Conservation (phyloP, 208 protist species). For the Trypanosoma avium region DNA sequence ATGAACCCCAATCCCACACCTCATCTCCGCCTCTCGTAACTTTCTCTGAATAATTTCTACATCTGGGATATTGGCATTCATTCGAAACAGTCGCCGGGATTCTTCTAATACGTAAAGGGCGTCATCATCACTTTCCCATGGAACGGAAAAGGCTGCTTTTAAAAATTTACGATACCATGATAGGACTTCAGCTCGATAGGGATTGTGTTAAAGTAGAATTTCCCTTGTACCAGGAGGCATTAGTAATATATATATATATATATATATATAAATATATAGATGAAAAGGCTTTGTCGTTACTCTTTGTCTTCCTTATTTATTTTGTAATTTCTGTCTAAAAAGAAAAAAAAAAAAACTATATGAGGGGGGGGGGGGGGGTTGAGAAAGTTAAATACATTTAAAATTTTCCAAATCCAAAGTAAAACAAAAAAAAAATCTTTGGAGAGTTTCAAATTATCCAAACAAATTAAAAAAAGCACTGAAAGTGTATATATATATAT, state of each 20-base stretch:
- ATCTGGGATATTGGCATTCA: conserved; percentile 64
- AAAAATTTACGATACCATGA: conserved; percentile 86
- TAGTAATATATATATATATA: neutral
- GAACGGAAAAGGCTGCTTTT: conserved; percentile 74
- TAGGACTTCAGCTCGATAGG: conserved; percentile 63
- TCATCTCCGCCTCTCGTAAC: conserved; percentile 88
- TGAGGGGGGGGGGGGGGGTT: no score
- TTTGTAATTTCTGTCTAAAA: no score
- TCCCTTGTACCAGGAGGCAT: conserved; percentile 20
- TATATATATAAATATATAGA: neutral
- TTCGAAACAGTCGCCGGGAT: conserved; percentile 69
- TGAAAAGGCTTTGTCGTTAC: no score
- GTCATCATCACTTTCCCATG: conserved; percentile 82
- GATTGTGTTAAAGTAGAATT: conserved; percentile 38
- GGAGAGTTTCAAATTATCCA: conserved; percentile 3
- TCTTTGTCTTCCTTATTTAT: no score
- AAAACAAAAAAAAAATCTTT: conserved; percentile 8
- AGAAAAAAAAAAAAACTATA: no score
- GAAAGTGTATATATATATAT: no score
- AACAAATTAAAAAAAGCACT: no score
- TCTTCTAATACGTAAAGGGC: conserved; percentile 87
- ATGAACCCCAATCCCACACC: conserved; percentile 83
- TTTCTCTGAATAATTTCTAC: conserved; percentile 67
- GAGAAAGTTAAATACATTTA: no score
- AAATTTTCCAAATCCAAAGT: no score